Evolutionary conservation across 2,329 filamentous ascomycete species (phyloP).

Genomic region (Verticillium dahliae): DNA sequence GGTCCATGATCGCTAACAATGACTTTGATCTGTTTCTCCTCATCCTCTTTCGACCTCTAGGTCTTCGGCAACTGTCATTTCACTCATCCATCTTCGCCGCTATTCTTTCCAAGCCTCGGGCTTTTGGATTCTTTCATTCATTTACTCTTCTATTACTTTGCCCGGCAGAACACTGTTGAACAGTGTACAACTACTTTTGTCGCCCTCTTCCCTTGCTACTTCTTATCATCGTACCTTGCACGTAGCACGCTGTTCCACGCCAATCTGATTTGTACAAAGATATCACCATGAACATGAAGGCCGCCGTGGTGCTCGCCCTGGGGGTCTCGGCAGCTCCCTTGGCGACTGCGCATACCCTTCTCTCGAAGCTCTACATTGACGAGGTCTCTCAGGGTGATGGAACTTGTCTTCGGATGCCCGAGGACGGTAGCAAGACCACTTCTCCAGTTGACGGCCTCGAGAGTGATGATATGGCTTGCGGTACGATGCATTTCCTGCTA

Average conservation of each 20-base stretch:
- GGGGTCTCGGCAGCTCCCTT: slow-evolving; percentile 24
- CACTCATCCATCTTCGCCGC: slow-evolving; percentile 8
- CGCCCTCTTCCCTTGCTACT: not conserved
- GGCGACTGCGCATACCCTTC: slow-evolving; percentile 51
- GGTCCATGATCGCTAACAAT: not conserved
- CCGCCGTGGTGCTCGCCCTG: slow-evolving; percentile 25
- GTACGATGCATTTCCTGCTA: slow-evolving; percentile 31
- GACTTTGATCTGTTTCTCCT: not conserved
- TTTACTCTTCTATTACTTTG: slow-evolving; percentile 1
- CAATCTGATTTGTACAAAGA: not conserved
- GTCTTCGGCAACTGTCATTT: slow-evolving; percentile 9
- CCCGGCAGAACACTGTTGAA: slow-evolving; percentile 9
- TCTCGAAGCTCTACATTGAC: slow-evolving; percentile 59
- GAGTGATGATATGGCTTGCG: slow-evolving; percentile 64
- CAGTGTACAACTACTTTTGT: slow-evolving; percentile 2
- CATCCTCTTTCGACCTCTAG: not conserved
- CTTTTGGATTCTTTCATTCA: slow-evolving; percentile 7
- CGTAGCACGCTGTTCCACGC: no score
- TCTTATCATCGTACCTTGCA: not conserved
- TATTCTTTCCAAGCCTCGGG: not conserved
- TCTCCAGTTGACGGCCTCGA: slow-evolving; percentile 50
- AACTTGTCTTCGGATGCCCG: slow-evolving; percentile 64
- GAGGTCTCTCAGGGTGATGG: slow-evolving; percentile 61
- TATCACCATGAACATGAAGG: slow-evolving; percentile 27
- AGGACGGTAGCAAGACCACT: slow-evolving; percentile 42